Base-by-base conservation (phyloP, 306 rosid species). In the Ochetophila trinervis region DNA sequence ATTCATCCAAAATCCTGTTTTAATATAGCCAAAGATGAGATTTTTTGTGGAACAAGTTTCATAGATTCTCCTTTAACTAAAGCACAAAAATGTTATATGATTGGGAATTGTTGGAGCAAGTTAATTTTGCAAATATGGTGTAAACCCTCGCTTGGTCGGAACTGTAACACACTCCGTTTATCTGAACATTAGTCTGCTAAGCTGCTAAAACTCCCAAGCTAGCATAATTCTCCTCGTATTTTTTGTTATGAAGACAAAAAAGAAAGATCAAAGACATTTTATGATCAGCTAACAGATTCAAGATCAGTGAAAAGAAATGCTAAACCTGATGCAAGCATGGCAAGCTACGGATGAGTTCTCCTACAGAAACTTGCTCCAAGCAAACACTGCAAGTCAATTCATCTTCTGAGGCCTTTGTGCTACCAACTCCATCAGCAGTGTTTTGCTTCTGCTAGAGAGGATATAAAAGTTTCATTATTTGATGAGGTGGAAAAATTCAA, bases 361-460 rank as follows among this genome's bases (percentile, higher is more conserved):
- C 98, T 49, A 73, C 80, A 40, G 69, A 83, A 72, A 93, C 98
- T 81, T 89, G 98, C 85, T 93, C 97, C 86, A 93, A 78, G 84
- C 98, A 93, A 69, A 93, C 96, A 74, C 91, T 93, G 81, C 98
- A 93, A 19, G 94, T 93, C 76, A 93, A 87, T 72, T 89, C 98
- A 84, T 93, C 96, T 54, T 89, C 91, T 0, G 81, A 71, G 71
- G 80, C 73, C 74, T 89, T 89, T 13, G 76, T 71, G 79, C 70
- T 74, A 54, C 87, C 89, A 78, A 72, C 83, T 12, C 74, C 69
- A 74, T 72, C 77, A 24, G 68, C 66, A 23, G 67, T 34, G 68
- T 86, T 96, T 73, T 82, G 93, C 79, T 71, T 84, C 91, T 87
- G 81, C 72, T 37, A 73, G 42, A 65, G 37, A 74, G 30, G 48